Conservation (phyloP, 257 asterid species). For the Solanum piurae region DNA sequence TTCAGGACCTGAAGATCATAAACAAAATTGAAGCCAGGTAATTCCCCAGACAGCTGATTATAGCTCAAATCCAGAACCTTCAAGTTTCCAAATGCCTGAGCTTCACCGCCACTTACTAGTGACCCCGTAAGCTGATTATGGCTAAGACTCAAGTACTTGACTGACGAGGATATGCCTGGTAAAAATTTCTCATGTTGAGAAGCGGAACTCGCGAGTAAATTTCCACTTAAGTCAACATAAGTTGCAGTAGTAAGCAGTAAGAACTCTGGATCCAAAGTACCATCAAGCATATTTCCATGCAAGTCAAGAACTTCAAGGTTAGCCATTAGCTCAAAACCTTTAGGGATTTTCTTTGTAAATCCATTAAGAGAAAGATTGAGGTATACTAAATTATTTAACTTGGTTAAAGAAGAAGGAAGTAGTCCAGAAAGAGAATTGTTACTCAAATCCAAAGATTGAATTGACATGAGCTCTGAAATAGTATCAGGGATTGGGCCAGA, state of each 20-base stretch:
- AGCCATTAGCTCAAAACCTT: slow-evolving; percentile 76
- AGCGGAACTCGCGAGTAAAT: slow-evolving; percentile 43
- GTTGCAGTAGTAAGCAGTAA: slow-evolving; percentile 59
- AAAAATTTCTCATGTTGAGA: slow-evolving; percentile 36
- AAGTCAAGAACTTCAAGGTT: slow-evolving; percentile 71
- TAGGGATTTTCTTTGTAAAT: slow-evolving; percentile 56
- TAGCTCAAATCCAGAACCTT: slow-evolving; percentile 86
- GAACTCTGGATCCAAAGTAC: slow-evolving; percentile 55
- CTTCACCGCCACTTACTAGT: slow-evolving; percentile 53
- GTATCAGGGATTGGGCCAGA: slow-evolving; percentile 72
- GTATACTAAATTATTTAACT: slow-evolving; percentile 43
- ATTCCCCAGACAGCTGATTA: slow-evolving; percentile 78
- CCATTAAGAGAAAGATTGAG: slow-evolving; percentile 70
- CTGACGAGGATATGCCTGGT: slow-evolving; percentile 44
- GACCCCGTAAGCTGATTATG: slow-evolving; percentile 63
- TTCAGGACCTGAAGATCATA: slow-evolving; percentile 80
- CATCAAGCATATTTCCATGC: slow-evolving; percentile 84
- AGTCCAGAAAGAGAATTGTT: slow-evolving; percentile 71
- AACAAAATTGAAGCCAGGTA: slow-evolving; percentile 79
- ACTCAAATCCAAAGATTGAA: slow-evolving; percentile 70
- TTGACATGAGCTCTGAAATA: slow-evolving; percentile 47
- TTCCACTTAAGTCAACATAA: slow-evolving; percentile 78
- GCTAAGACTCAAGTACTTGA: slow-evolving; percentile 69
- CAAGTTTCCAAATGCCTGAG: slow-evolving; percentile 59
- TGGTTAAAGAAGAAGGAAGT: slow-evolving; percentile 50